Conservation (phyloP, 495 filamentous ascomycete genomes). For the Entonaema liquescens region DNA sequence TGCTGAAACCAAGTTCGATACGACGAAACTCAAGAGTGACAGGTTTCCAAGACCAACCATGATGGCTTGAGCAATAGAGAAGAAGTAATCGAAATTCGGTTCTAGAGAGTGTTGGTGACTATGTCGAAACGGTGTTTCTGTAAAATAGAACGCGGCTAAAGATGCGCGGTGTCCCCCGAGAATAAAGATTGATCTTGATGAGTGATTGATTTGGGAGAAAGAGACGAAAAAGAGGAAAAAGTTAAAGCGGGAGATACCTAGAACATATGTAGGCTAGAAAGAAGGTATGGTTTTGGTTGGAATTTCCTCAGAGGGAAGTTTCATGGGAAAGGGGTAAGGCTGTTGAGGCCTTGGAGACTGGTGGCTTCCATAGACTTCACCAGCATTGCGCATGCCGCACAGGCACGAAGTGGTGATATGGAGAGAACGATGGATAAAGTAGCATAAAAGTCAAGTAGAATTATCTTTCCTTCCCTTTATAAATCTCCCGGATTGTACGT, state of each 20-base stretch:
- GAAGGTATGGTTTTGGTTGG: neutral
- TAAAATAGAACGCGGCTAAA: neutral
- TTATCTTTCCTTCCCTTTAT: neutral
- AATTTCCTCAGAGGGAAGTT: neutral
- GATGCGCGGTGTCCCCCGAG: neutral
- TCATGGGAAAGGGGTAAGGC: neutral
- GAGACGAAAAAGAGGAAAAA: neutral
- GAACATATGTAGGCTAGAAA: neutral
- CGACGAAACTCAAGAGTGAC: constrained; percentile 5
- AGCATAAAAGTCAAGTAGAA: neutral
- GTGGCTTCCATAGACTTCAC: neutral
- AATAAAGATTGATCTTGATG: neutral
- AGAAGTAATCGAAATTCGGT: neutral
- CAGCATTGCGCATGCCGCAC: neutral
- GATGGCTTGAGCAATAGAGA: neutral
- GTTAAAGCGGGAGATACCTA: neutral
- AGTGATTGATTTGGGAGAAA: neutral
- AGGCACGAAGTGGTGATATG: neutral
- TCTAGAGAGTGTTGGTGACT: neutral
- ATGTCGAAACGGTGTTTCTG: neutral
- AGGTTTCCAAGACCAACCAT: constrained; percentile 20
- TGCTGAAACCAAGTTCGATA: constrained; percentile 1
- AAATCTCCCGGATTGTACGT: neutral
- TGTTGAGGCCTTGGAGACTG: neutral
- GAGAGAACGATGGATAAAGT: neutral